Evolutionary conservation across 495 filamentous ascomycete species (phyloP).

Genomic region (Wilcoxina mikolae): DNA sequence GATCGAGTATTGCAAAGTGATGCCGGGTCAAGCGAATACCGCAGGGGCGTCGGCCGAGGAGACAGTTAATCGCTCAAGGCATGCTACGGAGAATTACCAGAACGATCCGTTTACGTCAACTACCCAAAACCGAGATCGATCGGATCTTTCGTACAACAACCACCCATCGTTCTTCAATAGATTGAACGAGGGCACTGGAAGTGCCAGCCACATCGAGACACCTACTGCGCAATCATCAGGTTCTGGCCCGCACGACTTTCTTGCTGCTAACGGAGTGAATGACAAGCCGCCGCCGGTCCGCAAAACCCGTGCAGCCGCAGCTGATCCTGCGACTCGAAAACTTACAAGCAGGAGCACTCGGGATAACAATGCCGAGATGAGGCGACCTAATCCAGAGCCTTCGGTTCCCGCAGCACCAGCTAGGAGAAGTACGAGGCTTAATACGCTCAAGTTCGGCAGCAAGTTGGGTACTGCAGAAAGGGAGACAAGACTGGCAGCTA

Average conservation of each 20-base stretch:
- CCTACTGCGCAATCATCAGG: slow-evolving; percentile 22
- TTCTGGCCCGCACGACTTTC: slow-evolving; percentile 15
- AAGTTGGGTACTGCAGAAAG: slow-evolving; percentile 22
- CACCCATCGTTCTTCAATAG: slow-evolving; percentile 30
- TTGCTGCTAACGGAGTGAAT: slow-evolving; percentile 16
- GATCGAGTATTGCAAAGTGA: slow-evolving; percentile 28
- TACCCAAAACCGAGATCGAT: slow-evolving; percentile 15
- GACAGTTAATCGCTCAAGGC: slow-evolving; percentile 30
- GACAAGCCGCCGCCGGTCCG: slow-evolving; percentile 25
- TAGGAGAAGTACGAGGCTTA: slow-evolving; percentile 26
- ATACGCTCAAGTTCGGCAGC: slow-evolving; percentile 27
- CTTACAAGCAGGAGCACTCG: slow-evolving; percentile 23
- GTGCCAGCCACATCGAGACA: slow-evolving; percentile 16
- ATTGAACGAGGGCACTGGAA: slow-evolving; percentile 25
- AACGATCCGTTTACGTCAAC: slow-evolving; percentile 23
- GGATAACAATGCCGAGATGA: slow-evolving; percentile 21
- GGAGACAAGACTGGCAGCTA: slow-evolving; percentile 27
- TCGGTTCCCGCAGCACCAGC: slow-evolving; percentile 38
- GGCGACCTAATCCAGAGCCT: slow-evolving; percentile 23
- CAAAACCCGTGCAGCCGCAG: slow-evolving; percentile 27
- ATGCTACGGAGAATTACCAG: slow-evolving; percentile 29
- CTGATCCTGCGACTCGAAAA: slow-evolving; percentile 22
- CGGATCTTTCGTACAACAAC: slow-evolving; percentile 30
- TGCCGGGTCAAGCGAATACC: not conserved
- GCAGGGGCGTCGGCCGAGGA: not conserved